Base-by-base conservation (phyloP, 1,139 yeast species). In the Zygosaccharomyces pseudobailii region DNA sequence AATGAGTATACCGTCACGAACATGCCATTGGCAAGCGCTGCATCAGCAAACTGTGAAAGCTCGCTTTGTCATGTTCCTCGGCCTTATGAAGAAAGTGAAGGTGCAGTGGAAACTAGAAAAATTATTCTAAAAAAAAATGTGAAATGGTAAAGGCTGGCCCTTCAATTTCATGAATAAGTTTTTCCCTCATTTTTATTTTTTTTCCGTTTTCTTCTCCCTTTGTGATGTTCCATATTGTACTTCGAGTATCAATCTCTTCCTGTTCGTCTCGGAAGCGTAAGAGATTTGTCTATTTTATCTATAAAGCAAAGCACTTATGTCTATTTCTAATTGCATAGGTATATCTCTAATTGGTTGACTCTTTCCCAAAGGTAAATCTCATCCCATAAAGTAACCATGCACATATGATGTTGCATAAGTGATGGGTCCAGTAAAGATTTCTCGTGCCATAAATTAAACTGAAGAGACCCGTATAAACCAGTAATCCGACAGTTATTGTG, bases 381-480 rank as follows among this genome's bases (percentile, higher is more conserved):
- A 36, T 42, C 10, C 57, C 54, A 38, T 55, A 53, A 17, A 74
- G 60, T 27, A 76, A 50, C 71, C 80, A 70, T 28, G 79, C 72
- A 53, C 77, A 74, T 45, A 79, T 62, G 23, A 80, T 64, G 58
- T 84, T 84, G 49, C 83, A 74, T 43, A 84, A 65, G 61, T 83
- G 84, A 55, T 84, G 88, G 40, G 84, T 65, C 82, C 87, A 84
- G 59, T 75, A 85, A 4, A 87, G 71, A 58, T 84, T 84, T 48
- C 87, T 73, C 3, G 82, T 72, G 5, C 94, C 92, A 61, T 79
- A 84, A 9, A 84, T 57, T 46, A 82, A 63, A 41, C 82, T 67
- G 65, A 82, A 85, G 39, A 74, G 59, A 2, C 78, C 71, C 55
- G 77, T 70, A 58, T 82, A 83, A 0, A 58, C 58, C 31, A 78